Evolutionary conservation across 495 filamentous ascomycete genomes (phyloP).

Genomic region (Hypomontagnella monticulosa): DNA sequence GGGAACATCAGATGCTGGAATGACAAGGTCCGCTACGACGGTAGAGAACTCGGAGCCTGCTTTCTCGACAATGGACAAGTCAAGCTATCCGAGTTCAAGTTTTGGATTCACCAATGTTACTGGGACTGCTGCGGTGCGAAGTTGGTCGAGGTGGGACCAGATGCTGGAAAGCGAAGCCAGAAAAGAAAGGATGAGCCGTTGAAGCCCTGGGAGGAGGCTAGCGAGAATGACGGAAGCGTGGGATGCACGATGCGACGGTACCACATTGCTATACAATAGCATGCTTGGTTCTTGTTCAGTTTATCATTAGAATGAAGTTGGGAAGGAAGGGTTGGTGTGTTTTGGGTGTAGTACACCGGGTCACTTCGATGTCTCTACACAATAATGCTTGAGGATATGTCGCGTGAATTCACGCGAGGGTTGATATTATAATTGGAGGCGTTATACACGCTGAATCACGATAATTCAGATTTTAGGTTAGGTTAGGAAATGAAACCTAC

Average conservation of each 20-base stretch:
- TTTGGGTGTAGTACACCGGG: no score
- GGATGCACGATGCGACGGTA: not conserved
- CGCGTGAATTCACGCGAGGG: no score
- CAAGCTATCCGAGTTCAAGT: constrained; percentile 8
- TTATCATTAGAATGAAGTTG: no score
- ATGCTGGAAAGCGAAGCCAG: constrained; percentile 7
- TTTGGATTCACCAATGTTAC: constrained; percentile 25
- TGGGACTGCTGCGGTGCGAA: constrained; percentile 29
- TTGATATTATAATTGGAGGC: no score
- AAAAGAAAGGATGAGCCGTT: not conserved
- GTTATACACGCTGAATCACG: no score
- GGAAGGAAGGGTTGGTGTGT: no score
- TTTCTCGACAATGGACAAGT: not conserved
- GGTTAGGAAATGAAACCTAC: no score
- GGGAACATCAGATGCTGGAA: constrained; percentile 8
- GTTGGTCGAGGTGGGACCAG: constrained; percentile 1
- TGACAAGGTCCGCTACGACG: not conserved
- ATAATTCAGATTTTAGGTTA: no score
- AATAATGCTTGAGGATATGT: no score
- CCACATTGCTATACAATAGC: constrained; percentile 6
- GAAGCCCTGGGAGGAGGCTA: constrained; percentile 4
- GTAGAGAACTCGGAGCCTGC: not conserved
- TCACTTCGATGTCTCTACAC: no score
- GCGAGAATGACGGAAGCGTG: constrained; percentile 7
- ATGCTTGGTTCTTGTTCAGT: not conserved